Evolutionary conservation across 139 green algal genomes (phyloP).

Genomic region (Limnomonas spitsbergensis): DNA sequence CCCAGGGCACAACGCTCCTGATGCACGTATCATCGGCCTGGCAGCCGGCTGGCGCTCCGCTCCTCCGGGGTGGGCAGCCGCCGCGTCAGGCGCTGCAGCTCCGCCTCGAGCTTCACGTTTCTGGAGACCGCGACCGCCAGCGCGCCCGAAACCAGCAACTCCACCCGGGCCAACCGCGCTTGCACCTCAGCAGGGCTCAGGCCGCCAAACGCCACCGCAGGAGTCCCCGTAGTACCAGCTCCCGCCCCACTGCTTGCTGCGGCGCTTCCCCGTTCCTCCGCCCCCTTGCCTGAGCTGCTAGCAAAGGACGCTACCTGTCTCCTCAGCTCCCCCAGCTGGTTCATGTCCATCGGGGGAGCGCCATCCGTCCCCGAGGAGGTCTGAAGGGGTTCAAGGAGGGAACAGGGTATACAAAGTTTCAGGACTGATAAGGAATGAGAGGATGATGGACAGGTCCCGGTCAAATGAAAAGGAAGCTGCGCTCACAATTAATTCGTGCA

Average conservation of each 20-base stretch:
- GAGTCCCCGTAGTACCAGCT: background rate
- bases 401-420: too few species aligned
- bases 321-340: conserved; percentile 7
- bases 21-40: too few species aligned
- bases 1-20: too few species aligned
- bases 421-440: too few species aligned
- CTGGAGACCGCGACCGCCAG: background rate
- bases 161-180: background rate
- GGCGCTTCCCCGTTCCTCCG: too few species aligned
- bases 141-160: background rate
- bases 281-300: background rate
- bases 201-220: background rate
- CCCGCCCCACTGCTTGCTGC: background rate
- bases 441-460: too few species aligned
- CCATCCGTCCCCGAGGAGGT: background rate
- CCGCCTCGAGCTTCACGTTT: background rate
- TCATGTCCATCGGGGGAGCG: background rate
- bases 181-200: background rate
- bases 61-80: too few species aligned
- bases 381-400: too few species aligned
- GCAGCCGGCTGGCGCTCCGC: too few species aligned
- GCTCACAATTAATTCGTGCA: too few species aligned
- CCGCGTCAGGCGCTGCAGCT: background rate
- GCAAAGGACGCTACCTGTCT: background rate
- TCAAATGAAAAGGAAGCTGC: too few species aligned